phyloP scores from a whole-genome alignment of 2,329 filamentous ascomycete genomes.

The Curvularia sp. region DNA sequence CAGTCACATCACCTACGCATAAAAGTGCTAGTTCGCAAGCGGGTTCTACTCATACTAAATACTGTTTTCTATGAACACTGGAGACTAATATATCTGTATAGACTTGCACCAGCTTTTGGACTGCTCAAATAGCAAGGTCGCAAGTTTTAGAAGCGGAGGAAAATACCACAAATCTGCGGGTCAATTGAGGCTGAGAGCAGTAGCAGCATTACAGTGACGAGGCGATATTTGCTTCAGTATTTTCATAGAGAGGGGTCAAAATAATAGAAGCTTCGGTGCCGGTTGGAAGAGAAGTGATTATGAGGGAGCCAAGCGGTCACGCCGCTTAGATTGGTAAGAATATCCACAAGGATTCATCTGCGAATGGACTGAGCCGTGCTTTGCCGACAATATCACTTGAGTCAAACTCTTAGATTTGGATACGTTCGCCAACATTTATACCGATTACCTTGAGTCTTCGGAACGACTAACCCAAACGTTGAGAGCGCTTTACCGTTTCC shows the following conservation, averaged over 20 bases:
- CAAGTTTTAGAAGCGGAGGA: neutral
- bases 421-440: neutral
- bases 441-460: slow-evolving; percentile 4
- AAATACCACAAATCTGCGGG: neutral
- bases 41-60: neutral
- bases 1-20: neutral
- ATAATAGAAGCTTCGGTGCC: neutral
- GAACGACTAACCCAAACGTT: slow-evolving; percentile 9
- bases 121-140: neutral
- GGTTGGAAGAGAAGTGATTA: neutral
- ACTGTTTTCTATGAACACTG: neutral
- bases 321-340: too few species aligned
- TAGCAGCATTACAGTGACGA: neutral
- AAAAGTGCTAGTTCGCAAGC: neutral
- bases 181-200: neutral
- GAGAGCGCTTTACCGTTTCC: slow-evolving; percentile 3
- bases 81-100: neutral
- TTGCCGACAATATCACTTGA: neutral
- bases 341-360: neutral
- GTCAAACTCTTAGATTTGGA: neutral
- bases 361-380: neutral
- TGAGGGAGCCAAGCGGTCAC: neutral
- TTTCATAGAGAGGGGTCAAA: too few species aligned
- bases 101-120: neutral
- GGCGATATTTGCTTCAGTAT: neutral